These are phyloP conservation scores for Fusarium luffae DNA, from an alignment of 2,329 filamentous ascomycete species.

Conservation along the genomic window DNA sequence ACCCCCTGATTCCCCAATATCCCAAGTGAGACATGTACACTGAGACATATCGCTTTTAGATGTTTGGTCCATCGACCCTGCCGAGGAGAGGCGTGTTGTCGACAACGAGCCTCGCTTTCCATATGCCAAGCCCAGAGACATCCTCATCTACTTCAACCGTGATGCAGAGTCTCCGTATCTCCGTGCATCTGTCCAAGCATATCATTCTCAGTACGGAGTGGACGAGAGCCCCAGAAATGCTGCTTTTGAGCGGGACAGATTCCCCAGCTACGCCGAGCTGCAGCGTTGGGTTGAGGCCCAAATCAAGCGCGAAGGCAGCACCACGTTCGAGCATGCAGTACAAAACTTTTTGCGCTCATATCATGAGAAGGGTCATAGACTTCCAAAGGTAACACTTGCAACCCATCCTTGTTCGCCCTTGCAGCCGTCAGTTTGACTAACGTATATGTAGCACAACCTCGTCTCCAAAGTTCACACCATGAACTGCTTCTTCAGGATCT, in stretches of 20 bases:
- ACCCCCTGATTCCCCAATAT: conserved; percentile 20
- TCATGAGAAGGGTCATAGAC: conserved; percentile 49
- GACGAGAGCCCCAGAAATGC: conserved; percentile 51
- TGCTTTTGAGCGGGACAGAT: conserved; percentile 52
- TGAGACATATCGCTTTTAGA: conserved; percentile 48
- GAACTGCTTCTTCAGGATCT: conserved; percentile 63
- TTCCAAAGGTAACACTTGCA: conserved; percentile 53
- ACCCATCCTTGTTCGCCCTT: not conserved
- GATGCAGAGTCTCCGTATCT: conserved; percentile 54
- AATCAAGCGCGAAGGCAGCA: conserved; percentile 49
- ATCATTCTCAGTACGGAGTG: conserved; percentile 48
- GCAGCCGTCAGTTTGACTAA: conserved; percentile 30
- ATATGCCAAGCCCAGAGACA: conserved; percentile 51
- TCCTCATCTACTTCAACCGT: conserved; percentile 51
- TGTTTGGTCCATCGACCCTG: conserved; percentile 52
- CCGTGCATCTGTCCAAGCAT: conserved; percentile 54
- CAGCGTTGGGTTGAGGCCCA: conserved; percentile 54
- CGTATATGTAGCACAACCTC: conserved; percentile 52
- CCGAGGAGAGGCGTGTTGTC: conserved; percentile 50
- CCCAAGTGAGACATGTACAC: conserved; percentile 41
- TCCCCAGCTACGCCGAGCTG: conserved; percentile 51
- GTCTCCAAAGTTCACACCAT: conserved; percentile 58
- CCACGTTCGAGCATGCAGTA: conserved; percentile 49
- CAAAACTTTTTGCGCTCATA: conserved; percentile 55
- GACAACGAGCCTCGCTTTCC: conserved; percentile 51